Base-by-base conservation (phyloP, 1,139 yeast species). In the Pichia sp. region DNA sequence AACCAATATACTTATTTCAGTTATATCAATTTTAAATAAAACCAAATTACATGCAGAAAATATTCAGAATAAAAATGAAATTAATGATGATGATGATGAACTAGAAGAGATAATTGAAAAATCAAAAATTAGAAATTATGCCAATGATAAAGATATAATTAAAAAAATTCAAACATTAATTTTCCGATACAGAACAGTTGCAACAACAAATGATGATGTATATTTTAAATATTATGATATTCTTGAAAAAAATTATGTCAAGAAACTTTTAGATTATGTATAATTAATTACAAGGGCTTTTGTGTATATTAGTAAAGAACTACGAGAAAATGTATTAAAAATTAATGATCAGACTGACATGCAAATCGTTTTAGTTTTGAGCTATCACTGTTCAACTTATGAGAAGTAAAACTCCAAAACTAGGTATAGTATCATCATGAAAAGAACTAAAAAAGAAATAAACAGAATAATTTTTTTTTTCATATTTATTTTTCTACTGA, bases 321-420 rank as follows among this genome's bases (percentile, higher is more conserved):
- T 26, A 27, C n/a, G 28, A 28, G 32, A 25, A 32, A 11, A 34
- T 31, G 8, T 27, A 2, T 29, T 10, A 7, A 34, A 18, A 40
- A 30, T 11, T 34, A n/a, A 25, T 10, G 9, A 46, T 80, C 86
- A 80, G 86, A 77, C 86, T 80, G 86, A 80, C 86, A 78, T 80
- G 86, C 86, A 81, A 80, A 81, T 81, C 85, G 79, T 66, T 50
- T 44, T 43, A 38, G 52, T 52, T 50, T 68, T 52, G 52, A 47
- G 43, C 31, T 51, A 46, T 52, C 56, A 53, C 45, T 27, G 47
- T 29, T 10, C 39, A 42, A 44, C 36, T 25, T 11, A 18, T 29
- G 29, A 34, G 44, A 29, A 40, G 33, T 39, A 43, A 39, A 39
- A 51, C 49, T 53, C 53, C 52, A 52, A 53, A 54, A 53, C 57